phyloP scores from a whole-genome alignment of 176 grass and related monocot species.

The Aegilops speltoides region DNA sequence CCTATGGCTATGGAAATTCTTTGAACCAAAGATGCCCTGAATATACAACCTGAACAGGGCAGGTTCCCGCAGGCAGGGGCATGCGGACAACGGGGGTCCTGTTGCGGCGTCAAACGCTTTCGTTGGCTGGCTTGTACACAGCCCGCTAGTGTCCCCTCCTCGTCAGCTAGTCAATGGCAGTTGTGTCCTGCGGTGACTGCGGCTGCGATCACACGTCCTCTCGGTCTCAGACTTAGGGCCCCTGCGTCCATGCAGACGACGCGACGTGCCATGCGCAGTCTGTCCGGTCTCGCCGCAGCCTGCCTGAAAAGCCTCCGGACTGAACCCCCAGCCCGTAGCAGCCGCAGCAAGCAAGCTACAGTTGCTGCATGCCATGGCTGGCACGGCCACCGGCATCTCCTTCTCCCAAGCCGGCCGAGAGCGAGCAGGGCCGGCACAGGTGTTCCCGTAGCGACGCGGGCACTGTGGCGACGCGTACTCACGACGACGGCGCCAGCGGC shows the following conservation, averaged over 20 bases:
- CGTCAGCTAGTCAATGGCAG: constrained; percentile 37
- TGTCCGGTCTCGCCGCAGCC: too few species aligned
- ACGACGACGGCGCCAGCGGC: too few species aligned
- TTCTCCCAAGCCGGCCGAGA: not conserved
- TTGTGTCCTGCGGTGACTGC: not conserved
- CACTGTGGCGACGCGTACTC: not conserved
- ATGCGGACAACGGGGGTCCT: not conserved
- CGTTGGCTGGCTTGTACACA: not conserved
- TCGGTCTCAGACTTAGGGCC: not conserved
- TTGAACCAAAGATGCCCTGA: too few species aligned
- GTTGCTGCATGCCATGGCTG: too few species aligned
- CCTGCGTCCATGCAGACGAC: too few species aligned
- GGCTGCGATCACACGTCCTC: constrained; percentile 18
- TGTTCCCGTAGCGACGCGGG: not conserved
- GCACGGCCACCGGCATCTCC: not conserved
- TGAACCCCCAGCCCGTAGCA: too few species aligned
- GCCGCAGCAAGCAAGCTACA: too few species aligned
- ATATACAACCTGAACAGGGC: too few species aligned
- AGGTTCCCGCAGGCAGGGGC: not conserved
- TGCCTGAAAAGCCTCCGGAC: too few species aligned
- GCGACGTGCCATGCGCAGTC: too few species aligned
- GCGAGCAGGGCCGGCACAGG: not conserved
- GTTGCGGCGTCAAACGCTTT: not conserved
- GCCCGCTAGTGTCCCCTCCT: not conserved
- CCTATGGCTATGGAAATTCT: too few species aligned